A percentile compares a stretch with the other conserved stretches of the same genome.
Conservation (phyloP, 495 filamentous ascomycete species). For the Aspergillus diversus region DNA sequence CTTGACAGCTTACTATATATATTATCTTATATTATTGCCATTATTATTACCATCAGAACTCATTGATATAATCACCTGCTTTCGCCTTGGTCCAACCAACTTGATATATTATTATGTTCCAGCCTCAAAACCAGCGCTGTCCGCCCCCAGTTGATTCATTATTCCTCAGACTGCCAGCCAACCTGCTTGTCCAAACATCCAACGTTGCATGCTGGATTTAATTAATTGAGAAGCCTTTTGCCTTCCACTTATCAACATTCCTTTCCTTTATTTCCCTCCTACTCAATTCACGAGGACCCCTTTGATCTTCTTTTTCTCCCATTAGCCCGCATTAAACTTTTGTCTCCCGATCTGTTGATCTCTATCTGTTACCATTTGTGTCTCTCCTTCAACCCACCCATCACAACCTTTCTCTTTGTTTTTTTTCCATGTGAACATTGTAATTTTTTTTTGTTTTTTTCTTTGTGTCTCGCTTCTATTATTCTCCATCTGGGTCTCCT, state of each 20-base stretch:
- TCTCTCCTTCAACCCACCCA: not conserved
- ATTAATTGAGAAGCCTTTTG: constrained; percentile 26
- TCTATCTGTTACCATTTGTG: not conserved
- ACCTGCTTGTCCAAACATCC: constrained; percentile 13
- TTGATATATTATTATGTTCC: constrained; percentile 22
- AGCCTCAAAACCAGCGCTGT: constrained; percentile 23
- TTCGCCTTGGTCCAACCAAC: not conserved
- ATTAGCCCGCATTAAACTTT: not conserved
- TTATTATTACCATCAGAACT: constrained; percentile 14
- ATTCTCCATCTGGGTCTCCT: not conserved
- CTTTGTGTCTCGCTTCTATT: not conserved
- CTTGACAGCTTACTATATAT: constrained; percentile 25
- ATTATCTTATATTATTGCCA: constrained; percentile 19
- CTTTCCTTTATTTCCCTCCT: constrained; percentile 22
- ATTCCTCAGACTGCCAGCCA: constrained; percentile 22
- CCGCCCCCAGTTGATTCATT: constrained; percentile 25
- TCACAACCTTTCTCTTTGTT: not conserved
- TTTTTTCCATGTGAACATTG: not conserved
- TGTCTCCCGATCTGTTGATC: constrained; percentile 8
- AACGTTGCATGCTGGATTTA: constrained; percentile 29
- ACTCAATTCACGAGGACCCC: constrained; percentile 17
- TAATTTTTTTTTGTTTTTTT: not conserved
- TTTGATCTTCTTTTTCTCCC: constrained; percentile 6
- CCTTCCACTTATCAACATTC: constrained; percentile 22
- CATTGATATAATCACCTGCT: constrained; percentile 9